These are phyloP conservation scores for Drosera spatulata DNA, from an alignment of 179 eudicot species.

Conservation along the genomic window DNA sequence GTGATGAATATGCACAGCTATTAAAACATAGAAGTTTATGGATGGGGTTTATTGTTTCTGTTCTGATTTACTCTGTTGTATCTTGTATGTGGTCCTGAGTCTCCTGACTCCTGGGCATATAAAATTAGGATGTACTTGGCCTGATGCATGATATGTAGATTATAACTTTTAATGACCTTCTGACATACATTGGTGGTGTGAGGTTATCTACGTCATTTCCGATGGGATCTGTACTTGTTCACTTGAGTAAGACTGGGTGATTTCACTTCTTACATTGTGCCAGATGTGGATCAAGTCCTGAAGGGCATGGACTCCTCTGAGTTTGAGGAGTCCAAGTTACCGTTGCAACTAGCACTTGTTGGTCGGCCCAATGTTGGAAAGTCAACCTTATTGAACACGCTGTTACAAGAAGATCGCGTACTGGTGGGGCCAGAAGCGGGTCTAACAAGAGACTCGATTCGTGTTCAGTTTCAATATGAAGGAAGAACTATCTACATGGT, in stretches of 20 bases:
- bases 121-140: no score
- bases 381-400: conserved; percentile 78
- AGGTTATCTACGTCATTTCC: no score
- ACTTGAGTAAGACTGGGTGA: neutral
- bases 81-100: no score
- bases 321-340: conserved; percentile 62
- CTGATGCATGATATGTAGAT: no score
- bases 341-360: conserved; percentile 87
- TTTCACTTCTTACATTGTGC: neutral
- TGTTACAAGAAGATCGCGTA: conserved; percentile 92
- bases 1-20: no score
- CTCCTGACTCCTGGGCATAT: no score
- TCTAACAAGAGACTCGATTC: conserved; percentile 89
- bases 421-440: conserved; percentile 99
- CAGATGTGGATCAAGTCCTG: conserved; percentile 25
- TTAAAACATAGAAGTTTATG: no score
- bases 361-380: conserved; percentile 98
- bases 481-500: conserved; percentile 83
- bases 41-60: no score
- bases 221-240: neutral
- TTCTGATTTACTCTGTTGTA: no score
- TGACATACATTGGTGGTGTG: no score
- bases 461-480: conserved; percentile 78
- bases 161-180: no score
- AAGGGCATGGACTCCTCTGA: conserved; percentile 19